Percentiles rank a stretch among this genome's conserved stretches.
phyloP scores from a whole-genome alignment of 108 stramenopile genomes.

The Skeletonema menzelii region DNA sequence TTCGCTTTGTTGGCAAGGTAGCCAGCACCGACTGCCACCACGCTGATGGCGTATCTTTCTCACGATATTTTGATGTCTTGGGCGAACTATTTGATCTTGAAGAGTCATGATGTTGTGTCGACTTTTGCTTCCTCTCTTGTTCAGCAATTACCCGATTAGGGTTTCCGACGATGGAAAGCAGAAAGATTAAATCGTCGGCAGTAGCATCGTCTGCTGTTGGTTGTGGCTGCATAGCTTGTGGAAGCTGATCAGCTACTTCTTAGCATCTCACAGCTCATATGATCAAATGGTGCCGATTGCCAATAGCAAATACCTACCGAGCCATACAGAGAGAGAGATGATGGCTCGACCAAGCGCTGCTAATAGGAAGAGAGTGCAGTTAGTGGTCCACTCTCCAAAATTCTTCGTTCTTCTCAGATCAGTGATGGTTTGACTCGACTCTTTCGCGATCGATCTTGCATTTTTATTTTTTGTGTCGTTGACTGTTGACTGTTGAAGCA shows the following conservation, averaged over 20 bases:
- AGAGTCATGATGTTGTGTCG: not conserved
- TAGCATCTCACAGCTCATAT: too few species aligned
- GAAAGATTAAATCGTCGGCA: slow-evolving; percentile 29
- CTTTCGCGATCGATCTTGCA: too few species aligned
- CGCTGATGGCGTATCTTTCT: not conserved
- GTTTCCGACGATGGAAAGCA: slow-evolving; percentile 24
- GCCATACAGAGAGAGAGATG: too few species aligned
- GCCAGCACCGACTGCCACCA: slow-evolving; percentile 5
- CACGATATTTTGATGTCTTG: not conserved
- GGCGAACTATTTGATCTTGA: not conserved
- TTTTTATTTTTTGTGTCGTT: too few species aligned
- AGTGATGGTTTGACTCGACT: too few species aligned
- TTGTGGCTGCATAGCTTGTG: not conserved
- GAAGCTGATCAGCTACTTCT: not conserved
- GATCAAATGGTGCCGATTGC: too few species aligned
- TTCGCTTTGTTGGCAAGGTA: not conserved
- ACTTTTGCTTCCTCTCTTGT: not conserved
- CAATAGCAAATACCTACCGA: too few species aligned
- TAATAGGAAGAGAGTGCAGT: too few species aligned
- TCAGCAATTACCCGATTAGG: slow-evolving; percentile 7
- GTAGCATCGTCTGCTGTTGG: slow-evolving; percentile 4
- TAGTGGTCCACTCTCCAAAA: too few species aligned
- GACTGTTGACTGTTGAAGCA: too few species aligned
- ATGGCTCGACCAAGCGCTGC: too few species aligned
- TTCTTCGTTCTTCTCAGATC: too few species aligned